phyloP scores from a whole-genome alignment of 2,329 filamentous ascomycete species.

The Xylariaceae sp. region DNA sequence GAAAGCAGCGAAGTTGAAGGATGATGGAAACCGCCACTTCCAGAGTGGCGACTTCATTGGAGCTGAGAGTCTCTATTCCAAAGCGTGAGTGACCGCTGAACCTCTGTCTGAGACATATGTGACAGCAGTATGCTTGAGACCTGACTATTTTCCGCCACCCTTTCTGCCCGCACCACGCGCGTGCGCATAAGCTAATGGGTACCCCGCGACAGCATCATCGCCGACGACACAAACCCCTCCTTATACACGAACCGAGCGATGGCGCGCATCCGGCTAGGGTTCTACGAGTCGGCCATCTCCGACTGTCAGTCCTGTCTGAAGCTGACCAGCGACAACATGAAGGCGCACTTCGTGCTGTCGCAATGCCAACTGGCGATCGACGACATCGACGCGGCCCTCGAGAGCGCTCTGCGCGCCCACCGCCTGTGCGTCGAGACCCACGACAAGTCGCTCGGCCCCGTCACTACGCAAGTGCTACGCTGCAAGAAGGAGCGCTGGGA shows the following conservation, averaged over 20 bases:
- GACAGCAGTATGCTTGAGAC: not conserved
- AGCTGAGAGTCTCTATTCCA: slow-evolving; percentile 72
- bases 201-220: slow-evolving; percentile 64
- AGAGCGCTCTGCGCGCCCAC: slow-evolving; percentile 73
- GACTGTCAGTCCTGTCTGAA: slow-evolving; percentile 78
- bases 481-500: slow-evolving; percentile 91
- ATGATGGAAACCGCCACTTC: slow-evolving; percentile 68
- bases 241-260: slow-evolving; percentile 92
- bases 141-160: slow-evolving; percentile 3
- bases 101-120: not conserved
- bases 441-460: slow-evolving; percentile 68
- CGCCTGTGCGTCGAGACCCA: slow-evolving; percentile 63
- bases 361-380: slow-evolving; percentile 79
- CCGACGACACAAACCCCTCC: slow-evolving; percentile 74
- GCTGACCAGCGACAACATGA: slow-evolving; percentile 69
- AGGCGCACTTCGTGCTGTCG: slow-evolving; percentile 81
- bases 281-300: slow-evolving; percentile 73
- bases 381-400: slow-evolving; percentile 72
- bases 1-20: slow-evolving; percentile 50
- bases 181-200: not conserved
- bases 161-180: not conserved
- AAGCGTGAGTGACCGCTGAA: slow-evolving; percentile 57
- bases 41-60: slow-evolving; percentile 63
- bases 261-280: slow-evolving; percentile 72
- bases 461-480: slow-evolving; percentile 73